A percentile compares a stretch with the other conserved stretches of the same genome.
Evolutionary conservation across 2,329 filamentous ascomycete genomes (phyloP).

Genomic region (Botrytis byssoidea): DNA sequence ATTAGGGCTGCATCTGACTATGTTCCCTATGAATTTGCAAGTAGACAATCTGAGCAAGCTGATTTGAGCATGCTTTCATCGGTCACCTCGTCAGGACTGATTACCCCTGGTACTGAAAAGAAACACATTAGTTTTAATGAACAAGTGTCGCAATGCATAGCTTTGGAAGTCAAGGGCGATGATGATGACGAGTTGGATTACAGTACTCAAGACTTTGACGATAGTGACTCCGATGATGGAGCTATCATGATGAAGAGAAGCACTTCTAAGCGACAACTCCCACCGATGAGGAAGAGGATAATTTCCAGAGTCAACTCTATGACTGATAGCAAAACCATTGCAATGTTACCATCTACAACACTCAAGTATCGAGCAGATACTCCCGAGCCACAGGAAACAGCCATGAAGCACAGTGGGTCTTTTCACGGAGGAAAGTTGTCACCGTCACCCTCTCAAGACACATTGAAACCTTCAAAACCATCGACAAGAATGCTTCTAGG

Average conservation of each 20-base stretch:
- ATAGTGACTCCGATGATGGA: constrained; percentile 60
- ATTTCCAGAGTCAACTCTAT: constrained; percentile 49
- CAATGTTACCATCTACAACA: constrained; percentile 65
- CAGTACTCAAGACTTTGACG: constrained; percentile 46
- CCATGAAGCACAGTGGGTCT: constrained; percentile 60
- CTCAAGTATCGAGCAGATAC: constrained; percentile 58
- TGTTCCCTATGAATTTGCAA: constrained; percentile 60
- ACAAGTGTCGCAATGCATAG: constrained; percentile 93
- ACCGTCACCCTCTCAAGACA: constrained; percentile 78
- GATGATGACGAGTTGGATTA: constrained; percentile 58
- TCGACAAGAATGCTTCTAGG: constrained; percentile 59
- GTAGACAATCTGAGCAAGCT: constrained; percentile 12
- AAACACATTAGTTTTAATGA: constrained; percentile 96
- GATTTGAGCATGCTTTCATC: constrained; percentile 57
- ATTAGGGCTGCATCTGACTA: constrained; percentile 60
- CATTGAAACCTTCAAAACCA: constrained; percentile 64
- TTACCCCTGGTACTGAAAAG: constrained; percentile 63
- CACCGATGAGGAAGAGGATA: constrained; percentile 41
- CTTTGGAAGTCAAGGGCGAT: constrained; percentile 82
- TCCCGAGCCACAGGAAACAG: constrained; percentile 62
- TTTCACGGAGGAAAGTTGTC: constrained; percentile 43
- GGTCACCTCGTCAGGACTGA: constrained; percentile 68
- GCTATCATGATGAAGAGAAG: constrained; percentile 67
- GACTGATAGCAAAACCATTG: constrained; percentile 63
- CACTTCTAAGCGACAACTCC: constrained; percentile 52